Evolutionary conservation across 2,329 filamentous ascomycete genomes (phyloP), one percentile per base, ranked within the genome.

Genomic region (Neopestalotiopsis rosae): DNA sequence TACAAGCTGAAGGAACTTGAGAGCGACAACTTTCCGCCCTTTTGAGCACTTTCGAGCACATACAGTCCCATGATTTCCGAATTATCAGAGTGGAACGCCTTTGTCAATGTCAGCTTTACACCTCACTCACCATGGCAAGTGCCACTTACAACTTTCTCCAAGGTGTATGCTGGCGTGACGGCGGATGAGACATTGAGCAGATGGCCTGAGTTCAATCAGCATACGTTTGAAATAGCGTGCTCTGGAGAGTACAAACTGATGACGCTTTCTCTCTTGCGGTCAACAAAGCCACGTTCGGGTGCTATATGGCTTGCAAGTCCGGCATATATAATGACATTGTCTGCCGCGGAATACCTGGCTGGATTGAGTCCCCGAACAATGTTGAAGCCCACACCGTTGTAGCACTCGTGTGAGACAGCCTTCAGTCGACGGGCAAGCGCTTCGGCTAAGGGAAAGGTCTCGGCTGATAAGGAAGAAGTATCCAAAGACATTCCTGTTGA

Each of bases 81-180:
- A 49, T 69, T 69, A 7, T 70, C 70, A 3, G 69, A 70, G 52
- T 71, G 69, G 38, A 71, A 71, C 12, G 70, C 69, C 70, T 70
- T 61, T 1, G 12, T 63, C 14, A 28, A 34, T 12, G 1, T 34
- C 28, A 61, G 17, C 32, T 1, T 6, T 7, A 13, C 5, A 5
- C 12, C 28, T 5, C 0, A 14, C 3, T 20, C 13, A 9, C 10
- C 57, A 61, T 14, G 4, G 30, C 24, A 61, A 30, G n/a, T 7
- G 12, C n/a, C 17, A 20, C 57, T 1, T 34, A 61, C 57, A 4
- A 61, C 32, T 30, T 30, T 61, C 57, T 61, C 28, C 28, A 34
- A 61, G 32, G 57, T 61, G 57, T 30, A 61, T 14, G 28, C 32
- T 14, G 32, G 57, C 10, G 57, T 61, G 12, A 17, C 24, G 14